Percentiles rank a stretch among this genome's conserved stretches.
Evolutionary conservation across 2,329 filamentous ascomycete species (phyloP).

Genomic region (Aureobasidium sp.): DNA sequence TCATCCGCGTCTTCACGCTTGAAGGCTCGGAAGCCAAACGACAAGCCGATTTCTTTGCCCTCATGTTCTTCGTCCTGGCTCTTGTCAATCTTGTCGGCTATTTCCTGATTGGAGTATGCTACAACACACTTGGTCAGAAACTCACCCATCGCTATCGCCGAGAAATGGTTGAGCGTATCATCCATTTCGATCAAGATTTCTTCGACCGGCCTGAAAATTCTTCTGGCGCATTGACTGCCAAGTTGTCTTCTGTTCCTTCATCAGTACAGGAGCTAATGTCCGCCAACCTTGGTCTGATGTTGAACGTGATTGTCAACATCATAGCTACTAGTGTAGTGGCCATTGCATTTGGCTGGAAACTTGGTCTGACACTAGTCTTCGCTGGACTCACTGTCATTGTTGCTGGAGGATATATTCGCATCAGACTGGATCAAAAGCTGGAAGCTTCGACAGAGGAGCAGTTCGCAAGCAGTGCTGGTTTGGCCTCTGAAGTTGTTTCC

Average conservation of each 20-base stretch:
- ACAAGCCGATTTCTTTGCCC: conserved; percentile 43
- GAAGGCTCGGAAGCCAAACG: conserved; percentile 31
- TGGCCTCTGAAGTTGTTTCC: conserved; percentile 29
- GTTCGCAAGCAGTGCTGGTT: conserved; percentile 27
- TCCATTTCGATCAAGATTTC: conserved; percentile 34
- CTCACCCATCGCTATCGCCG: neutral
- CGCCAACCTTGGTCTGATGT: conserved; percentile 34
- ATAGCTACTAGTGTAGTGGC: conserved; percentile 24
- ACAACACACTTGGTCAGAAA: conserved; percentile 26
- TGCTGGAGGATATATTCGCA: conserved; percentile 27
- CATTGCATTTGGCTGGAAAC: conserved; percentile 31
- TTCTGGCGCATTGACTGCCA: conserved; percentile 35
- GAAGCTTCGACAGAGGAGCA: conserved; percentile 23
- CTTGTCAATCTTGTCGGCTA: conserved; percentile 39
- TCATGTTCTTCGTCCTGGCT: conserved; percentile 51
- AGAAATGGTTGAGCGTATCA: conserved; percentile 35
- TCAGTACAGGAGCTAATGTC: conserved; percentile 40
- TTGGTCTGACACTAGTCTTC: conserved; percentile 28
- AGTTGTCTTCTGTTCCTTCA: conserved; percentile 38
- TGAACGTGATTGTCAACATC: conserved; percentile 41
- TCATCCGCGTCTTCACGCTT: conserved; percentile 42
- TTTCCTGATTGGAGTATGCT: conserved; percentile 37
- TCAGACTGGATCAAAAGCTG: conserved; percentile 28
- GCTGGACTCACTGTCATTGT: conserved; percentile 28
- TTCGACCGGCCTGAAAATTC: conserved; percentile 39